Evolutionary conservation across 495 filamentous ascomycete species (phyloP).

Genomic region (Rusavskia elegans): DNA sequence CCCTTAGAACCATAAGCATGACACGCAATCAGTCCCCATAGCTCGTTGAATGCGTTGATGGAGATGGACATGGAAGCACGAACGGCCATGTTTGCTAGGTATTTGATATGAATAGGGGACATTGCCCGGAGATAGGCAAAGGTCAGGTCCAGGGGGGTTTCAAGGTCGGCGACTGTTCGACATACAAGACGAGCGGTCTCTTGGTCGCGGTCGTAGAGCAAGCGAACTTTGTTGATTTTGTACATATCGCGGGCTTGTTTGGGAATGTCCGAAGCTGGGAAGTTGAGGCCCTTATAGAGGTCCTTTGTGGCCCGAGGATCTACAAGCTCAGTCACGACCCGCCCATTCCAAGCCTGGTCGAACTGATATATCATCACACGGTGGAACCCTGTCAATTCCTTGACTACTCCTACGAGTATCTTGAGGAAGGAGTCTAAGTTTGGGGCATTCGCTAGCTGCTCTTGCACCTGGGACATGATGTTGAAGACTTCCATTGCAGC

Average conservation of each 20-base stretch:
- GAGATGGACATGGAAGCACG: slow-evolving; percentile 91
- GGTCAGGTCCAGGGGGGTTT: slow-evolving; percentile 69
- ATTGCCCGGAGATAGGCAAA: slow-evolving; percentile 79
- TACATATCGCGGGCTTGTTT: slow-evolving; percentile 72
- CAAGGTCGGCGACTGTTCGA: slow-evolving; percentile 56
- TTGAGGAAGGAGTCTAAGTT: slow-evolving; percentile 54
- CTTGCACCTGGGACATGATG: slow-evolving; percentile 76
- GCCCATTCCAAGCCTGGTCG: slow-evolving; percentile 66
- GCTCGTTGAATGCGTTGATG: slow-evolving; percentile 65
- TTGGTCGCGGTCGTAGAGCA: slow-evolving; percentile 62
- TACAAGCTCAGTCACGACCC: slow-evolving; percentile 75
- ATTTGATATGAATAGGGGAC: slow-evolving; percentile 81
- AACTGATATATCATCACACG: slow-evolving; percentile 93
- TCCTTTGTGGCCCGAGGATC: slow-evolving; percentile 69
- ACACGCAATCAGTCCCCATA: slow-evolving; percentile 85
- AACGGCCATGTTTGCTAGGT: slow-evolving; percentile 79
- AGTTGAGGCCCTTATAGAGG: slow-evolving; percentile 78
- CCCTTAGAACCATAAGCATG: slow-evolving; percentile 64
- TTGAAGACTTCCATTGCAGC: slow-evolving; percentile 90
- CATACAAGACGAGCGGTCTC: slow-evolving; percentile 69
- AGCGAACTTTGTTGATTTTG: slow-evolving; percentile 63
- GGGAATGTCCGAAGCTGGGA: slow-evolving; percentile 84
- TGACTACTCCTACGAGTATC: slow-evolving; percentile 58
- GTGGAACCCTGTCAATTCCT: slow-evolving; percentile 85
- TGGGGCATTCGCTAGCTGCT: slow-evolving; percentile 54